Evolutionary conservation across 1,139 yeast genomes (phyloP), one percentile per base, ranked within the genome.

Genomic region (Komagataea norvegica): DNA sequence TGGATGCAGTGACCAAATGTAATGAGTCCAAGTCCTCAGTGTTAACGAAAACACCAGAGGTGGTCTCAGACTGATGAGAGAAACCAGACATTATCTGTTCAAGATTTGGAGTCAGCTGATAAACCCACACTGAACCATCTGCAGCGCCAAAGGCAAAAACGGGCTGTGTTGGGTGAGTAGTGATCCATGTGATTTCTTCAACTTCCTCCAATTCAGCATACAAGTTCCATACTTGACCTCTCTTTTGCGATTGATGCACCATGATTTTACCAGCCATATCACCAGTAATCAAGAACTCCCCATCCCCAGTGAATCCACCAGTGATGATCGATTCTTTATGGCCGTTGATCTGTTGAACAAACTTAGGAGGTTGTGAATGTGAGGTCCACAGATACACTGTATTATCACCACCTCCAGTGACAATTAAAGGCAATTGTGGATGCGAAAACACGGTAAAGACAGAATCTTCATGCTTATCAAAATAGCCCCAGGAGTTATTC

Each of bases 41-140:
- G 45, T 76, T 71, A 28, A 83, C 73, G 58, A 89, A 91, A 14
- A 68, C 71, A 37, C 96, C 96, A 42, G 72, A 76, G 33, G 87
- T 79, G 57, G 91, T 81, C 48, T 87, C 93, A 48, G 74, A 65
- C 44, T 84, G 79, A 63, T 86, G 96, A 24, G 80, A 76, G 56
- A 77, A 82, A 20, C 94, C 91, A 31, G 88, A 77, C 75, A 88
- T 80, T 32, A 87, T 64, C 57, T 81, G 86, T 31, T 73, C 81
- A 41, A 79, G 59, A n/a, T 72, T 61, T 38, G 72, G 72, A 34
- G 70, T 61, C 33, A 88, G 72, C 53, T 82, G 84, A 59, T 87
- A 91, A 23, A 84, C 88, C 95, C 96, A 91, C 11, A 89, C 95
- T 0, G 95, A 81, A 2, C 98, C 97, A 59, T 89, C 96, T 9